phyloP scores from a whole-genome alignment of 179 eudicot species.

The Patellifolia procumbens region DNA sequence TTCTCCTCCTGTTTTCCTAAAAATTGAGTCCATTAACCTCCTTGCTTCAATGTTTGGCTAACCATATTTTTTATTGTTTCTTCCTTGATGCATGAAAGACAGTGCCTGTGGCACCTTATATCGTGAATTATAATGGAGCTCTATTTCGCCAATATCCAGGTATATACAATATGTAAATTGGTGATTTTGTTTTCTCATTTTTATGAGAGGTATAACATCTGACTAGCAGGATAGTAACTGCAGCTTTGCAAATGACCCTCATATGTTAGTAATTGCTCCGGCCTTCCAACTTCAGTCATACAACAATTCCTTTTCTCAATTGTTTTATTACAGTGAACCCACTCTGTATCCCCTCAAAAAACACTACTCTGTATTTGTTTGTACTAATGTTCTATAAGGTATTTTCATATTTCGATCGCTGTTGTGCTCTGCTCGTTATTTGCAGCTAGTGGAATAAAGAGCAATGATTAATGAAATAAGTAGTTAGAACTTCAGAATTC shows the following conservation, averaged over 20 bases:
- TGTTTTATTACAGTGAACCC: not conserved
- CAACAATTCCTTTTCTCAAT: not conserved
- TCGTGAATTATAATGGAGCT: slow-evolving; percentile 93
- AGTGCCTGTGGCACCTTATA: slow-evolving; percentile 89
- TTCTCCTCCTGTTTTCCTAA: slow-evolving; percentile 11
- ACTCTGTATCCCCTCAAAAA: not conserved
- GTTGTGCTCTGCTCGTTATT: not conserved
- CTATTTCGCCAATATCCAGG: slow-evolving; percentile 98
- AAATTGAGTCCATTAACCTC: not conserved
- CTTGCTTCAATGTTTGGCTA: slow-evolving; percentile 7
- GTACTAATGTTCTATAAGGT: not conserved
- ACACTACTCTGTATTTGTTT: too few species aligned
- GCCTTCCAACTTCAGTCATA: not conserved
- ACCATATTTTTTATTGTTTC: slow-evolving; percentile 16
- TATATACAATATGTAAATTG: slow-evolving; percentile 35
- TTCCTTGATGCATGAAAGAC: slow-evolving; percentile 63
- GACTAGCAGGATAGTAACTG: not conserved
- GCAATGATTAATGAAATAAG: not conserved
- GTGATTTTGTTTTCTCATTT: not conserved
- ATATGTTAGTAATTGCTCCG: not conserved
- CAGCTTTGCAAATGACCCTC: not conserved
- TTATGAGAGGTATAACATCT: slow-evolving; percentile 1
- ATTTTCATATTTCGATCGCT: not conserved
- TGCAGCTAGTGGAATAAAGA: not conserved
- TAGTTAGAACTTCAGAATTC: not conserved